These are phyloP conservation scores for Phytophthora pseudosyringae DNA, from an alignment of 352 stramenopile species.

Conservation along the genomic window DNA sequence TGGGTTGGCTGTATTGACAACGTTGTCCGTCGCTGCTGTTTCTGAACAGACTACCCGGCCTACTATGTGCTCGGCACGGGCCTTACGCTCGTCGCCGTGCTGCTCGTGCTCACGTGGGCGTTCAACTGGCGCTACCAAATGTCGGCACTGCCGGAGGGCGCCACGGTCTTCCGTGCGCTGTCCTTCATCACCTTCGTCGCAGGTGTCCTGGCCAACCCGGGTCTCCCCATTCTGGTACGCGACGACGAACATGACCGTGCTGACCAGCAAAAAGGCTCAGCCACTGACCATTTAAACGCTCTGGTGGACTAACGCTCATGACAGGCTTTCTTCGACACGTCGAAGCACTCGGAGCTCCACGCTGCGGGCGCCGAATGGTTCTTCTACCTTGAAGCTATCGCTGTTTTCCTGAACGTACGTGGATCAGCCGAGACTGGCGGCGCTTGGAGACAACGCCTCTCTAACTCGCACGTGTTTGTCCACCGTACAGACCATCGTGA, in stretches of 20 bases:
- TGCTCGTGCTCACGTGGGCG: slow-evolving; percentile 54
- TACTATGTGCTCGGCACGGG: slow-evolving; percentile 71
- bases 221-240: slow-evolving; percentile 56
- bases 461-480: background rate
- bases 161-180: slow-evolving; percentile 28
- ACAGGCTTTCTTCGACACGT: slow-evolving; percentile 63
- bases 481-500: slow-evolving; percentile 43
- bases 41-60: slow-evolving; percentile 43
- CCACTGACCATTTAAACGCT: slow-evolving; percentile 4
- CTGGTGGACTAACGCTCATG: background rate
- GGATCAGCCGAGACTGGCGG: background rate
- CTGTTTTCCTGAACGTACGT: slow-evolving; percentile 58
- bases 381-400: slow-evolving; percentile 61
- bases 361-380: slow-evolving; percentile 61
- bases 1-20: background rate
- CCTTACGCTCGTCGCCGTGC: slow-evolving; percentile 49
- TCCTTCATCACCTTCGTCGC: slow-evolving; percentile 35
- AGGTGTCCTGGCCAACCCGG: slow-evolving; percentile 49
- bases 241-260: background rate
- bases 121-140: slow-evolving; percentile 63
- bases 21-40: background rate
- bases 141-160: slow-evolving; percentile 34
- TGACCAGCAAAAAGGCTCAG: background rate
- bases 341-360: slow-evolving; percentile 48
- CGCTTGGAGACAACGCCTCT: background rate